Evolutionary conservation across 441 rosid genomes (phyloP).

Genomic region (Breynia disticha): DNA sequence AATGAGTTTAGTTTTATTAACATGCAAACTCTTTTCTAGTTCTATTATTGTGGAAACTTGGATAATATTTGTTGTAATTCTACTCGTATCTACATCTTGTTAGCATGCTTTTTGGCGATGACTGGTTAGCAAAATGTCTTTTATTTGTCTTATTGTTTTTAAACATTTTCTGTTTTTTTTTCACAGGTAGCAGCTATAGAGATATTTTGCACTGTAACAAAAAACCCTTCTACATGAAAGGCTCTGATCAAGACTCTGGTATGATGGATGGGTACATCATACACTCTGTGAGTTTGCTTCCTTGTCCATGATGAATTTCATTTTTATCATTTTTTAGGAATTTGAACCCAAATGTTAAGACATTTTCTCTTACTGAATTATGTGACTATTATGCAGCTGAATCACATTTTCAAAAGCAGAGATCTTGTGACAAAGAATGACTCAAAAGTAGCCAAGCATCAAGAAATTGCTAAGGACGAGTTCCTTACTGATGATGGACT

Average conservation of each 20-base stretch:
- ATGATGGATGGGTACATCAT: conserved; percentile 72
- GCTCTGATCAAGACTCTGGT: conserved; percentile 69
- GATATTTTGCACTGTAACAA: conserved; percentile 83
- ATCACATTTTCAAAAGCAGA: conserved; percentile 71
- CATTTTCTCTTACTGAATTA: conserved; percentile 16
- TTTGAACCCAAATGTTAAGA: conserved; percentile 1
- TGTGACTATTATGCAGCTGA: conserved; percentile 53
- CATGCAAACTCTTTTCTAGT: too few relatives aligned
- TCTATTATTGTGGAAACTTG: too few relatives aligned
- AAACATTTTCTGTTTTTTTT: conserved; percentile 15
- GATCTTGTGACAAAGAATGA: conserved; percentile 76
- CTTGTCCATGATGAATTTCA: conserved; percentile 9
- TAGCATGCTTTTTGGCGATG: too few relatives aligned
- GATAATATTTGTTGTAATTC: too few relatives aligned
- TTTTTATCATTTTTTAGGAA: conserved; percentile 11
- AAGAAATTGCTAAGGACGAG: conserved; percentile 38
- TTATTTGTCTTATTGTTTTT: background rate
- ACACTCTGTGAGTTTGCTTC: conserved; percentile 58
- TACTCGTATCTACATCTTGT: too few relatives aligned
- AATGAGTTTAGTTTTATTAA: too few relatives aligned
- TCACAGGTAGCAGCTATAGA: conserved; percentile 62
- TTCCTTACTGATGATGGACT: conserved; percentile 43
- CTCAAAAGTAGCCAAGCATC: conserved; percentile 53
- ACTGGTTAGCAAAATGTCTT: background rate
- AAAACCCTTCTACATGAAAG: conserved; percentile 73